Percentiles rank a stretch among this genome's conserved stretches.
These are phyloP conservation scores for Aspergillus transmontanensis DNA, from an alignment of 2,329 filamentous ascomycete species.

Conservation along the genomic window DNA sequence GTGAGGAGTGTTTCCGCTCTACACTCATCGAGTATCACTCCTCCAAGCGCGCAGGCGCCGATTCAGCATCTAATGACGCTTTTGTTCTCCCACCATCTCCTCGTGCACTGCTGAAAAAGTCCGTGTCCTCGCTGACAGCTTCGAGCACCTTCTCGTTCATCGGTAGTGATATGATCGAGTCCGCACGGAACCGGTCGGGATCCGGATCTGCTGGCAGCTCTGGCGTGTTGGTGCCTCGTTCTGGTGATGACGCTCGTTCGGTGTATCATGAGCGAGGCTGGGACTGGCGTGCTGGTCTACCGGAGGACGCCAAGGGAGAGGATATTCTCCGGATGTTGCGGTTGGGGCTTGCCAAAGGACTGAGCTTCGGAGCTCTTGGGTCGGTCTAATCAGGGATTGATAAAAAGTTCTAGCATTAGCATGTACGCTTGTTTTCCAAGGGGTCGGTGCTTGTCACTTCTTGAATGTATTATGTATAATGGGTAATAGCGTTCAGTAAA, in stretches of 20 bases:
- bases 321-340: conserved; percentile 75
- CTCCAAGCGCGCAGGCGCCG: conserved; percentile 41
- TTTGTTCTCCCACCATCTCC: conserved; percentile 53
- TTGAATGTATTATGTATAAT: conserved; percentile 1
- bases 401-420: conserved; percentile 5
- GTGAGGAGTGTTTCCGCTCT: conserved; percentile 76
- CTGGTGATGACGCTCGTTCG: conserved; percentile 26
- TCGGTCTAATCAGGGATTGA: conserved; percentile 16
- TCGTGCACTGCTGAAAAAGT: conserved; percentile 68
- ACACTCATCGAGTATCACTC: conserved; percentile 72
- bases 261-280: conserved; percentile 59
- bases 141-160: conserved; percentile 68
- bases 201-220: conserved; percentile 57
- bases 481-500: background rate
- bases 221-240: conserved; percentile 48
- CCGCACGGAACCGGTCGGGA: conserved; percentile 35
- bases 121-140: conserved; percentile 57
- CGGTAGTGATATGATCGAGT: conserved; percentile 70
- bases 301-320: conserved; percentile 60
- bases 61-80: conserved; percentile 19
- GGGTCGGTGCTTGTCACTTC: background rate
- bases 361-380: conserved; percentile 50
- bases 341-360: conserved; percentile 71
- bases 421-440: background rate
- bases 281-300: conserved; percentile 69